These are phyloP conservation scores for Magnolia changhungtana DNA, from an alignment of 164 flowering plant genomes.

Conservation along the genomic window DNA sequence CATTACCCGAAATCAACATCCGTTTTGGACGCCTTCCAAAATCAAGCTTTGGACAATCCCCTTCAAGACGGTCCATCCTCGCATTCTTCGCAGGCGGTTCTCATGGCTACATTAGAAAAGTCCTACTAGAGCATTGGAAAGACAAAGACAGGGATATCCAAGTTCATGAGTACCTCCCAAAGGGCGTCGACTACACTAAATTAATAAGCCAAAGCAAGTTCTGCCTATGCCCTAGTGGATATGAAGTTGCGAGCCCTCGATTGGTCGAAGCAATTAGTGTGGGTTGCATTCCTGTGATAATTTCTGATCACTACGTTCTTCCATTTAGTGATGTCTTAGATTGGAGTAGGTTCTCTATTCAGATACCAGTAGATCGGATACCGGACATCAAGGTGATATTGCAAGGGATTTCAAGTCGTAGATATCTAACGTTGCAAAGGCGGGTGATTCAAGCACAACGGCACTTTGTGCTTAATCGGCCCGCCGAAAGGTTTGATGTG, in stretches of 20 bases:
- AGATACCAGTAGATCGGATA: slow-evolving; percentile 2
- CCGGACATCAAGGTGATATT: slow-evolving; percentile 6
- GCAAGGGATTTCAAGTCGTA: slow-evolving; percentile 1
- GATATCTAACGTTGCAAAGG: slow-evolving; percentile 2
- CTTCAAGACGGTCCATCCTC: background rate
- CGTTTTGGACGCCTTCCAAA: slow-evolving; percentile 3
- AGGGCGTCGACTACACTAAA: background rate
- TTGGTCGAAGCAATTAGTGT: slow-evolving; percentile 6
- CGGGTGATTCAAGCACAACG: slow-evolving; percentile 2
- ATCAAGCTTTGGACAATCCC: background rate
- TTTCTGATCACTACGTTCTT: background rate
- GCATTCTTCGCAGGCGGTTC: slow-evolving; percentile 4
- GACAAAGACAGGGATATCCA: background rate
- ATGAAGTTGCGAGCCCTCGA: slow-evolving; percentile 10
- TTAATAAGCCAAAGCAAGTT: slow-evolving; percentile 6
- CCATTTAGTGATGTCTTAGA: slow-evolving; percentile 15
- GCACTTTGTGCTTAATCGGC: slow-evolving; percentile 7
- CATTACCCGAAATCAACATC: slow-evolving; percentile 25
- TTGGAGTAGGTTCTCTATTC: slow-evolving; percentile 13
- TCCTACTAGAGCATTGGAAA: background rate
- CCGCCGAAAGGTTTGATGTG: slow-evolving; percentile 5
- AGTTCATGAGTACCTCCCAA: slow-evolving; percentile 9
- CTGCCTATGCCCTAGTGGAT: slow-evolving; percentile 15
- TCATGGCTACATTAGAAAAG: background rate
- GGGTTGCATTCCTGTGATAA: slow-evolving; percentile 11